Percentiles rank a stretch among this genome's conserved stretches.
These are phyloP conservation scores for Penicillium oxalicum DNA, from an alignment of 2,329 filamentous ascomycete genomes.

Conservation along the genomic window DNA sequence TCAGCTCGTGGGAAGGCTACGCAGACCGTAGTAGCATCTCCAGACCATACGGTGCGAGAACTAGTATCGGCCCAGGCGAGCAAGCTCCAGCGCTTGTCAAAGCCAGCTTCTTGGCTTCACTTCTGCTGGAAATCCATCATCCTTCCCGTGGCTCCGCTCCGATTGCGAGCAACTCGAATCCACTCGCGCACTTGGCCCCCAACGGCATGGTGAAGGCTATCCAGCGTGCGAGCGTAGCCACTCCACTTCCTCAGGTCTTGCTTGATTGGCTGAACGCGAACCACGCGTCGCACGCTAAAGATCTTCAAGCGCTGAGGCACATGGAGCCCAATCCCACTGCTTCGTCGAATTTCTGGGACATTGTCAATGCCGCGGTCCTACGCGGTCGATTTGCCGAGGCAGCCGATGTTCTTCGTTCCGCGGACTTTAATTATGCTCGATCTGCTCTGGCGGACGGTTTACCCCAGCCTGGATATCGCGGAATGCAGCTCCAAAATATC, in stretches of 20 bases:
- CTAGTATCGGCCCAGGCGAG: constrained; percentile 60
- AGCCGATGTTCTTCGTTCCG: constrained; percentile 62
- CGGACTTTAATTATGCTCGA: constrained; percentile 71
- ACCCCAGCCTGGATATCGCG: constrained; percentile 63
- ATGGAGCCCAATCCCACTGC: constrained; percentile 67
- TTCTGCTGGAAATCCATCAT: constrained; percentile 76
- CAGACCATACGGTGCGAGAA: constrained; percentile 37
- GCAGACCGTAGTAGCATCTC: constrained; percentile 39
- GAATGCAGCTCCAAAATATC: constrained; percentile 70
- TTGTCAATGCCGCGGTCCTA: constrained; percentile 65
- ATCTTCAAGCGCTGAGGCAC: constrained; percentile 59
- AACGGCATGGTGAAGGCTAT: constrained; percentile 27
- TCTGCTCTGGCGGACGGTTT: constrained; percentile 58
- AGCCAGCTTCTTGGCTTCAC: constrained; percentile 69
- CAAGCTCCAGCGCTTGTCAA: constrained; percentile 62
- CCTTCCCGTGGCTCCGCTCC: constrained; percentile 42
- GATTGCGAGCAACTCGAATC: constrained; percentile 17
- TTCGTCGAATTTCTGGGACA: constrained; percentile 78
- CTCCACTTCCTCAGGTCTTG: constrained; percentile 65
- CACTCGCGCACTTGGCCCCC: constrained; percentile 21
- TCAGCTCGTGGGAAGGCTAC: constrained; percentile 29
- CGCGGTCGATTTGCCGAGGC: constrained; percentile 67
- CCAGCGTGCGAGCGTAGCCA: constrained; percentile 21
- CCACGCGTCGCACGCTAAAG: constrained; percentile 65
- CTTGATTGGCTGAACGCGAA: constrained; percentile 75